These are phyloP conservation scores for Ustilago bromivora DNA, from an alignment of 1,284 basidiomycete species.

Conservation along the genomic window DNA sequence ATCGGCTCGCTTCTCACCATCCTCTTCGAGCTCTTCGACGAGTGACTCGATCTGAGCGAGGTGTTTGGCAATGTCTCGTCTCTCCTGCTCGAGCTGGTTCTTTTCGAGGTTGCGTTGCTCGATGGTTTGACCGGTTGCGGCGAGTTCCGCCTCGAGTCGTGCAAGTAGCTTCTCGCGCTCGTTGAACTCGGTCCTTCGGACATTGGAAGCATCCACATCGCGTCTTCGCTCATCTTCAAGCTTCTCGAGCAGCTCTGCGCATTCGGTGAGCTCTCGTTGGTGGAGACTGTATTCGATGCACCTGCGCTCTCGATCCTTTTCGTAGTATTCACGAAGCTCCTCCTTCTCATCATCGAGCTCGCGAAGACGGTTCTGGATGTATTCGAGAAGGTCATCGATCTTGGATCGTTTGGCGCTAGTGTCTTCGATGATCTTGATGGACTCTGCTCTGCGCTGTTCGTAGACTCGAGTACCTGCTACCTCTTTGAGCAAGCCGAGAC, in stretches of 20 bases:
- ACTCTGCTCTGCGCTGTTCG: constrained; percentile 91
- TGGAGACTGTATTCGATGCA: constrained; percentile 96
- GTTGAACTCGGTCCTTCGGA: constrained; percentile 83
- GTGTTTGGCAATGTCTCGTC: constrained; percentile 72
- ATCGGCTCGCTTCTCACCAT: constrained; percentile 66
- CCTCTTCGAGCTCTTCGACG: constrained; percentile 81
- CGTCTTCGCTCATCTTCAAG: constrained; percentile 76
- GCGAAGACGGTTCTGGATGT: constrained; percentile 87
- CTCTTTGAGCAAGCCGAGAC: constrained; percentile 92
- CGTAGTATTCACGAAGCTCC: constrained; percentile 94
- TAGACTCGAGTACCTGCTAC: constrained; percentile 99
- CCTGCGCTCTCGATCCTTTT: constrained; percentile 91
- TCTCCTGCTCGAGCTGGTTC: constrained; percentile 79
- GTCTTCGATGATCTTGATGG: constrained; percentile 93
- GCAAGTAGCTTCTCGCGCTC: constrained; percentile 82
- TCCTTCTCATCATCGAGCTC: constrained; percentile 98
- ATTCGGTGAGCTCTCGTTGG: constrained; percentile 89
- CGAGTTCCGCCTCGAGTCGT: constrained; percentile 78
- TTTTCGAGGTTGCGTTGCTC: constrained; percentile 79
- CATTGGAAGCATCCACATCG: constrained; percentile 85
- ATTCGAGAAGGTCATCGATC: constrained; percentile 88
- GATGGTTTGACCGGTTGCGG: constrained; percentile 78
- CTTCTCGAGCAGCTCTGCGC: constrained; percentile 83
- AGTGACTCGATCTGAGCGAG: constrained; percentile 81
- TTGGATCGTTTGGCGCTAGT: constrained; percentile 93